Evolutionary conservation across 495 filamentous ascomycete species (phyloP).

Genomic region (Physcia stellaris): DNA sequence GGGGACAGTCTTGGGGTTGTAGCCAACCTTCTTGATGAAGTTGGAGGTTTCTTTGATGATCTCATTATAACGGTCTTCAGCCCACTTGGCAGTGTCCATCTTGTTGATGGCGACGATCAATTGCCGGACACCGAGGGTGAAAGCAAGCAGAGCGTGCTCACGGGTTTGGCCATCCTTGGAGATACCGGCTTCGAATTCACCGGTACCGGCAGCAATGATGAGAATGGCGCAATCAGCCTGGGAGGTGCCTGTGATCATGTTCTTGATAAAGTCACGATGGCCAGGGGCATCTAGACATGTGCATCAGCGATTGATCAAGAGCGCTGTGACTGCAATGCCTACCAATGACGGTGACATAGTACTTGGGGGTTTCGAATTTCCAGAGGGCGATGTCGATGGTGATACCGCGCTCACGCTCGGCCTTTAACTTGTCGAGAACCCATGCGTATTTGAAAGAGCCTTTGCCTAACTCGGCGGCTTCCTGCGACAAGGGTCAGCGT

Average conservation of each 20-base stretch:
- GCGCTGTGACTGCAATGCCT: slow-evolving; percentile 21
- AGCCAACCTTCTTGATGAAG: slow-evolving; percentile 99
- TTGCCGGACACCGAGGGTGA: slow-evolving; percentile 99
- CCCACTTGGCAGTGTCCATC: slow-evolving; percentile 99
- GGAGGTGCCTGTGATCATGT: slow-evolving; percentile 99
- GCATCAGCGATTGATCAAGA: slow-evolving; percentile 11
- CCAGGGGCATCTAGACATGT: slow-evolving; percentile 70
- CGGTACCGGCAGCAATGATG: slow-evolving; percentile 99
- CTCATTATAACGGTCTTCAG: slow-evolving; percentile 89
- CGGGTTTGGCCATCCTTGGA: slow-evolving; percentile 99
- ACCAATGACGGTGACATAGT: slow-evolving; percentile 99
- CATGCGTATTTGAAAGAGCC: slow-evolving; percentile 99
- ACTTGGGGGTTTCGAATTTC: slow-evolving; percentile 99
- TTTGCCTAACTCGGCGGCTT: slow-evolving; percentile 99
- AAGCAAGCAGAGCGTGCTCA: slow-evolving; percentile 99
- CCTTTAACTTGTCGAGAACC: slow-evolving; percentile 99
- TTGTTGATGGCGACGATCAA: slow-evolving; percentile 99
- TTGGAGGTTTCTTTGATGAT: slow-evolving; percentile 99
- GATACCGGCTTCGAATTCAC: slow-evolving; percentile 99
- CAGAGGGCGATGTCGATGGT: slow-evolving; percentile 99
- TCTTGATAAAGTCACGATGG: slow-evolving; percentile 99
- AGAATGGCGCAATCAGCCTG: slow-evolving; percentile 99
- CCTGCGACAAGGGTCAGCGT: slow-evolving; percentile 44
- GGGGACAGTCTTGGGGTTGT: slow-evolving; percentile 95
- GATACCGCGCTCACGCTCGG: slow-evolving; percentile 99